Evolutionary conservation across 1,284 basidiomycete genomes (phyloP).

Genomic region (Psilocybe mexicana): DNA sequence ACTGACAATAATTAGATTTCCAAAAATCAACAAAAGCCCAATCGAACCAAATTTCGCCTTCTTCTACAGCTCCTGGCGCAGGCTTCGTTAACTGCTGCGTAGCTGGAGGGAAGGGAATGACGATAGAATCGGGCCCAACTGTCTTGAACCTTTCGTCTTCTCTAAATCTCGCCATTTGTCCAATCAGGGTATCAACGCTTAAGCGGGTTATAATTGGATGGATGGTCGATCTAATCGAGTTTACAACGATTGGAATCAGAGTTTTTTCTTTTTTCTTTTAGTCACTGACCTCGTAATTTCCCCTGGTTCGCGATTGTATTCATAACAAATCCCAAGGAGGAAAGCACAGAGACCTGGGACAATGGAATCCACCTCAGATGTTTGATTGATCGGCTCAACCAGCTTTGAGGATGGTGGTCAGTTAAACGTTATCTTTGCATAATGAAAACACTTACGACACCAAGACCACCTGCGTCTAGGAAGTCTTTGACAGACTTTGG

Average conservation of each 20-base stretch:
- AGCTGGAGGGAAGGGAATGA: slow-evolving; percentile 49
- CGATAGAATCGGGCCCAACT: slow-evolving; percentile 79
- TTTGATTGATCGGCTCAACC: slow-evolving; percentile 93
- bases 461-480: slow-evolving; percentile 86
- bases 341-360: slow-evolving; percentile 93
- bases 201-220: slow-evolving; percentile 84
- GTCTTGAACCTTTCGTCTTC: slow-evolving; percentile 92
- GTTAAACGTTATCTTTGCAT: not conserved
- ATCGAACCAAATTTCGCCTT: slow-evolving; percentile 96
- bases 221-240: slow-evolving; percentile 64
- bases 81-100: slow-evolving; percentile 36
- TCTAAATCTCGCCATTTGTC: slow-evolving; percentile 82
- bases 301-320: slow-evolving; percentile 91
- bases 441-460: slow-evolving; percentile 64
- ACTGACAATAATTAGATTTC: slow-evolving; percentile 94
- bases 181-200: slow-evolving; percentile 87
- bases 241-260: not conserved
- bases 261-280: not conserved
- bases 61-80: slow-evolving; percentile 50
- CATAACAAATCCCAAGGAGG: slow-evolving; percentile 91
- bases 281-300: slow-evolving; percentile 76
- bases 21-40: slow-evolving; percentile 99
- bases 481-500: slow-evolving; percentile 87
- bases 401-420: slow-evolving; percentile 49
- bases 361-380: slow-evolving; percentile 81